Evolutionary conservation across 2,329 filamentous ascomycete genomes (phyloP), one percentile per base, ranked within the genome.

Genomic region (Phaeosphaeria sp.): DNA sequence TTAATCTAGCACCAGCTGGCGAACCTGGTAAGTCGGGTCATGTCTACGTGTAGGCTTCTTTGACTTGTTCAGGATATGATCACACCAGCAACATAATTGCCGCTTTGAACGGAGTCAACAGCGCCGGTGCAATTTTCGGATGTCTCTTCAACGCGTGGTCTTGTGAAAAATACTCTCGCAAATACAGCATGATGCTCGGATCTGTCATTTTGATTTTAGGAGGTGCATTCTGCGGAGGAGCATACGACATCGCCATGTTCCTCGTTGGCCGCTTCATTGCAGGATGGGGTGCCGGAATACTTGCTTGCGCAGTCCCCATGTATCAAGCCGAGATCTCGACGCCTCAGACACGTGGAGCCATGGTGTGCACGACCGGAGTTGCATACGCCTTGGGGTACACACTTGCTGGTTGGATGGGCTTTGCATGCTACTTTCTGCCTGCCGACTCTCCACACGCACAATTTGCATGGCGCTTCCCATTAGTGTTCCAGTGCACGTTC

Each of bases 381-480:
- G 78, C 79, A 69, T 79, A 78, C 55, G 78, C 78, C 0, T 67
- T 81, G 13, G 78, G 79, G 10, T 81, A 80, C 48, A 67, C 68
- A 3, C 57, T 78, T 7, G 70, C 78, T 1, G 75, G 72, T 1
- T 81, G 77, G 79, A 70, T 81, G 50, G 78, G 78, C 7, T 79
- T 75, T 55, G 78, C 68, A 1, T 79, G 74, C 55, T 80, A 72
- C 61, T 77, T 77, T 69, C 77, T 65, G 64, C 73, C 69, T 6
- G 64, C 65, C 21, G 72, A 71, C 3, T 65, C 72, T 0, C 59
- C 68, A 10, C 43, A 61, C 39, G 72, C 74, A 1, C 67, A 69
- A 0, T 79, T 80, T 52, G 64, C 77, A 7, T 85, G 83, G 82
- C 71, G 79, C 13, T 80, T 81, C 53, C 79, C 79, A 1, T 69